Conservation (phyloP, 495 filamentous ascomycete species). For the Recurvomyces mirabilis region DNA sequence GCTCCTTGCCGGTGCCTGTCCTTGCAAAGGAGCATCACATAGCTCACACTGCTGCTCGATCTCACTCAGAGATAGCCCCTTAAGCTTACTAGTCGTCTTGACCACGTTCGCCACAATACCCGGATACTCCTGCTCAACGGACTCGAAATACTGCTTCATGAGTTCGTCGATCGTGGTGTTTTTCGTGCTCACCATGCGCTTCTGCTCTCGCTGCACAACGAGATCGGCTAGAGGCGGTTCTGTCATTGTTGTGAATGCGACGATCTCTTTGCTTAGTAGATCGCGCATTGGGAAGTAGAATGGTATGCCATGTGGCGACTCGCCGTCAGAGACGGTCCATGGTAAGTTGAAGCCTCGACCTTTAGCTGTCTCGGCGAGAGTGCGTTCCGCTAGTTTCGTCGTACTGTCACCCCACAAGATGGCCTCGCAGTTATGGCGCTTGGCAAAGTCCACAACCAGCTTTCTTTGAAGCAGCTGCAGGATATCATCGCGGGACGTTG, state of each 20-base stretch:
- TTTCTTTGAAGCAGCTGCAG: slow-evolving; percentile 54
- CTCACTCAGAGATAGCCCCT: not conserved
- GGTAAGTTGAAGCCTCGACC: slow-evolving; percentile 74
- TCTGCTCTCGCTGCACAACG: slow-evolving; percentile 22
- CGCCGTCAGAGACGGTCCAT: slow-evolving; percentile 67
- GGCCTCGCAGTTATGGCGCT: slow-evolving; percentile 46
- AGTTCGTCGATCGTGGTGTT: slow-evolving; percentile 82
- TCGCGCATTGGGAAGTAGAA: slow-evolving; percentile 71
- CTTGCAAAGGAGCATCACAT: slow-evolving; percentile 14
- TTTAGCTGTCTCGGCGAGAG: slow-evolving; percentile 79
- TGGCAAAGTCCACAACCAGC: slow-evolving; percentile 55
- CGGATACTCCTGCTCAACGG: slow-evolving; percentile 78
- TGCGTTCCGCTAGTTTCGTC: slow-evolving; percentile 74
- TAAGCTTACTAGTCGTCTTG: slow-evolving; percentile 68
- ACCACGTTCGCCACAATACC: slow-evolving; percentile 92
- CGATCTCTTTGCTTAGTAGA: slow-evolving; percentile 66
- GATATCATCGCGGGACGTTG: slow-evolving; percentile 68
- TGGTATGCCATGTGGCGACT: slow-evolving; percentile 45
- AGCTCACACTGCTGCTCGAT: slow-evolving; percentile 16
- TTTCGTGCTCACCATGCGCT: slow-evolving; percentile 23
- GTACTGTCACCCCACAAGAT: slow-evolving; percentile 80
- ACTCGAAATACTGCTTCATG: slow-evolving; percentile 77
- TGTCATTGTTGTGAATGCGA: slow-evolving; percentile 45
- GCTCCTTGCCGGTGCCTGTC: slow-evolving; percentile 10
- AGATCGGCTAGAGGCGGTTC: slow-evolving; percentile 41